A percentile compares a stretch with the other conserved stretches of the same genome.
Evolutionary conservation across 306 rosid genomes (phyloP).

Genomic region (Dalbergia cultrata): DNA sequence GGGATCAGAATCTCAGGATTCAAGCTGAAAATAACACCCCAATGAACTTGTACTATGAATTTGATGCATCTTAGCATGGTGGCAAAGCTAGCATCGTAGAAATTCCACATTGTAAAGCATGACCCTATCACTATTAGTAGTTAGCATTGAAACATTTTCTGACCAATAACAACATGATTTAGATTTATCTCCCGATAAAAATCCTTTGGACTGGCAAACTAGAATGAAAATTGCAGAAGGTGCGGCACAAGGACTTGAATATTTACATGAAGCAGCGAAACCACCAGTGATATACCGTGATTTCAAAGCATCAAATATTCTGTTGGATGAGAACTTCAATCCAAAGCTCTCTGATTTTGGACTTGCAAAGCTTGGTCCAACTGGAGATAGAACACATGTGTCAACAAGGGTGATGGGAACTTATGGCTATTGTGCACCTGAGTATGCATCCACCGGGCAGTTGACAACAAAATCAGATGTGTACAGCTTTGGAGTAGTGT

Average conservation of each 20-base stretch:
- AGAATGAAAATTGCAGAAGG: constrained; percentile 90
- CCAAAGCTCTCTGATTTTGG: constrained; percentile 95
- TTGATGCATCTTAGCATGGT: not conserved
- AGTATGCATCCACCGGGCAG: constrained; percentile 86
- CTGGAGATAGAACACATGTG: constrained; percentile 71
- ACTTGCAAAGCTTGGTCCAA: constrained; percentile 89
- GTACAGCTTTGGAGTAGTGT: constrained; percentile 87
- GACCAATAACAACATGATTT: constrained; percentile 31
- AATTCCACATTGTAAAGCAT: not conserved
- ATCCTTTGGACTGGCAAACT: constrained; percentile 76
- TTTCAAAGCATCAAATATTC: constrained; percentile 86
- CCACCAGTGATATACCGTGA: constrained; percentile 94
- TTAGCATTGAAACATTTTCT: not conserved
- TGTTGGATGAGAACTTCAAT: constrained; percentile 72
- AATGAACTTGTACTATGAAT: not conserved
- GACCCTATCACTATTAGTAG: not conserved
- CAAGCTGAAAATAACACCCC: constrained; percentile 2
- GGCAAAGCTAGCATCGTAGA: not conserved
- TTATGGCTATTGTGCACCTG: constrained; percentile 97
- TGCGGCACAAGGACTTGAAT: constrained; percentile 90
- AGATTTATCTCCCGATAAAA: constrained; percentile 53
- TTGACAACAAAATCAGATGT: constrained; percentile 84
- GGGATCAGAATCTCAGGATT: no score
- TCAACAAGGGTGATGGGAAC: constrained; percentile 99
- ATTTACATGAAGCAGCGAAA: constrained; percentile 75